Evolutionary conservation across 2,329 filamentous ascomycete species (phyloP), one percentile per base, ranked within the genome.

Genomic region (Cadophora malorum): DNA sequence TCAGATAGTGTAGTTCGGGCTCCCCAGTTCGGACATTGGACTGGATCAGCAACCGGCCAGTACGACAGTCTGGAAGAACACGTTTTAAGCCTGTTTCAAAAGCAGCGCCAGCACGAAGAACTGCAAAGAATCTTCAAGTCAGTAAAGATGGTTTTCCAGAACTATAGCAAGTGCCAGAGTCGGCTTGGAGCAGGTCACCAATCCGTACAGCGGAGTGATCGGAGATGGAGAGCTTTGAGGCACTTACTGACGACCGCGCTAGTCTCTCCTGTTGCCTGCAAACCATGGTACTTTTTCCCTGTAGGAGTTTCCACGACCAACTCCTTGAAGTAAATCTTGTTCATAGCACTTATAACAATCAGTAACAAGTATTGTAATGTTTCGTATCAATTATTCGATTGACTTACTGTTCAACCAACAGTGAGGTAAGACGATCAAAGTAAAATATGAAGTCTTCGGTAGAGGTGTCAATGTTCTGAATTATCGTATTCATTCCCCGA

Each of bases 381-480:
- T 19, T n/a, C 8, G 1, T 19, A n/a, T 21, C 21, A 21, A 23
- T 45, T 45, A 33, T 31, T 14, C 12, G 23, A 14, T 25, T 16
- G 10, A 49, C 85, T 69, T 79, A 90, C 87, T 89, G 83, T 79
- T 98, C 95, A 58, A 98, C 87, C 31, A 98, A 84, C 63, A 97
- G 83, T n/a, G 91, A 88, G 1, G 92, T 89, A 47, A 98, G 83
- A 47, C 96, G 88, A 79, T 99, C 94, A 79, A 98, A 97, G 80
- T 98, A 98, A 80, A 98, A 98, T 70, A 97, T 93, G 78, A 97
- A 98, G 74, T 98, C 94, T 77, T 97, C 95, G 52, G 92, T 86
- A 7, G 86, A 83, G 0, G 93, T 95, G 59, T 89, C 86, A 21
- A 92, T 90, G 74, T 96, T 87, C 59, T 96, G 91, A 50, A 99